Base-by-base conservation (phyloP, 2,329 filamentous ascomycete genomes). In the Monosporascus cannonballus region DNA sequence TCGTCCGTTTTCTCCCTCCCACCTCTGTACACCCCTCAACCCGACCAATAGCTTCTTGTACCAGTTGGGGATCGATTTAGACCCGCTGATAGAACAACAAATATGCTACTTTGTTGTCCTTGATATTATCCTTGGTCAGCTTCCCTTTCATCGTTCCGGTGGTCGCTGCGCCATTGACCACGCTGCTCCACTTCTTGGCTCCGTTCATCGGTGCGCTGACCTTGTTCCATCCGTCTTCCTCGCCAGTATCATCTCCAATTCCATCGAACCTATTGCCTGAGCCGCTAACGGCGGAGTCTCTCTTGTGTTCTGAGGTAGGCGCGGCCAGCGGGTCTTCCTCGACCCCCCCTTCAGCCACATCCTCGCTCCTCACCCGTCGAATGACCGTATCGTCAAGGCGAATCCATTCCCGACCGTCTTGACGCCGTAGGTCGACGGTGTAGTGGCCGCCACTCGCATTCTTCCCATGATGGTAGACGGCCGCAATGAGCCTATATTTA, bases 401-500 rank as follows among this genome's bases (percentile, higher is more conserved):
- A 52, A 99, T 88, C 94, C 94, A 99, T 70, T 96, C 92, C 22
- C 83, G 83, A n/a, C 87, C 90, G 67, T 99, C 94, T 70, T 97
- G 93, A 49, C 94, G 87, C 53, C 92, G 85, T 41, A 96, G 87
- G 69, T 99, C 94, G n/a, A 95, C 93, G 1, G 94, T 99, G 71
- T 99, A 99, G 69, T 99, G 94, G 3, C 94, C 94, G 50, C 90
- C 92, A 58, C 89, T 95, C 37, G 94, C 94, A 62, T 95, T 96
- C 76, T 96, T 96, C 55, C 94, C 94, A 63, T 99, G 94, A 65
- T 99, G 94, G 67, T 99, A 99, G 22, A 99, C 91, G 30, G 96
- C 94, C 20, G 87, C 89, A 57, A 86, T 94, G 15, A 99, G 81
- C 48, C 84, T 85, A 71, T 97, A 99, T 66, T 86, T 89, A 4